phyloP scores from a whole-genome alignment of 345 rosid species.

The Pelargonium nanum region DNA sequence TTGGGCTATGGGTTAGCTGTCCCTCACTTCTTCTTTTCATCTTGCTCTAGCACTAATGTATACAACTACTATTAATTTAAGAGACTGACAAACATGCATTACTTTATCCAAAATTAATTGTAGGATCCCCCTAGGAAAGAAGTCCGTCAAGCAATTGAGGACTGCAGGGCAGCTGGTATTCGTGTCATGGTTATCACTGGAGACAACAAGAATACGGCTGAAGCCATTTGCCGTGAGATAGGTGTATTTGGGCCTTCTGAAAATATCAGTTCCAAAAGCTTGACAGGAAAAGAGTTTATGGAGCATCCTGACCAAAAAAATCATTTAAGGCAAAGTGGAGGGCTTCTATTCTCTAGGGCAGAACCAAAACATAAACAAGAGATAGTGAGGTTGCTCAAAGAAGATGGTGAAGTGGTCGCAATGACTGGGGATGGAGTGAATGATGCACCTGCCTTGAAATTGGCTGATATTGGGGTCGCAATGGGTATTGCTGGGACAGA shows the following conservation, averaged over 20 bases:
- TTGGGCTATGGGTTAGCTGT: slow-evolving; percentile 70
- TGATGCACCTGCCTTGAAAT: slow-evolving; percentile 93
- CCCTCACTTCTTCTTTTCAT: background rate
- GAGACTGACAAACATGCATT: background rate
- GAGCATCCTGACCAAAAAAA: slow-evolving; percentile 37
- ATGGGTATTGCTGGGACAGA: slow-evolving; percentile 98
- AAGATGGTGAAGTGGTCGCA: slow-evolving; percentile 97
- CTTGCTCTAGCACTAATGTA: no score
- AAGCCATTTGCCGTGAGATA: slow-evolving; percentile 91
- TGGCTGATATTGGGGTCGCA: slow-evolving; percentile 97
- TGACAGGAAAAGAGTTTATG: slow-evolving; percentile 83
- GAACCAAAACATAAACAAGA: slow-evolving; percentile 98
- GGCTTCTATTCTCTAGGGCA: slow-evolving; percentile 87
- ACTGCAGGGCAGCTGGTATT: slow-evolving; percentile 93
- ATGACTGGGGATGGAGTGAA: slow-evolving; percentile 99
- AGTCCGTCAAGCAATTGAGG: slow-evolving; percentile 88
- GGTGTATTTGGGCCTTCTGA: slow-evolving; percentile 74
- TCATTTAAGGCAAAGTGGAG: slow-evolving; percentile 63
- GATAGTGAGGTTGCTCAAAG: slow-evolving; percentile 91
- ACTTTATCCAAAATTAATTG: slow-evolving; percentile 8
- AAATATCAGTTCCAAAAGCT: slow-evolving; percentile 50
- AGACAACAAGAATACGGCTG: slow-evolving; percentile 90
- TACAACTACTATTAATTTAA: background rate
- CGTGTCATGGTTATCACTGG: slow-evolving; percentile 97
- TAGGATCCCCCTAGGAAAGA: slow-evolving; percentile 98